phyloP scores from a whole-genome alignment of 139 green algal species.

The Zygnema circumcarinatum region DNA sequence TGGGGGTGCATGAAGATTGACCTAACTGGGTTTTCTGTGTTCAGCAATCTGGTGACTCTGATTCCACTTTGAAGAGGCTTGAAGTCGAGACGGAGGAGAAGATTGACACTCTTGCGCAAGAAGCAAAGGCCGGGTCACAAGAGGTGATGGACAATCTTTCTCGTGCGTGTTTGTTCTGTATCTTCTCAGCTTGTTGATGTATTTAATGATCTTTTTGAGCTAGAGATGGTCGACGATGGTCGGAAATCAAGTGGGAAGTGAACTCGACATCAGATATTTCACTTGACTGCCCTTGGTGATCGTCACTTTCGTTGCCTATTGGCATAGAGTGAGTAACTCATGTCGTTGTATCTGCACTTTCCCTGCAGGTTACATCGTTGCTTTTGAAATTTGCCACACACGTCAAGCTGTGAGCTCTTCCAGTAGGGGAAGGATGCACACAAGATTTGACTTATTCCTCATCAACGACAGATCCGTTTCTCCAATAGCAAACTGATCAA shows the following conservation, averaged over 20 bases:
- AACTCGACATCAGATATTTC: background rate
- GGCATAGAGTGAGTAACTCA: background rate
- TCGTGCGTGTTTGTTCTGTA: background rate
- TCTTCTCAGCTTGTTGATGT: background rate
- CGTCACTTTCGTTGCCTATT: constrained; percentile 10
- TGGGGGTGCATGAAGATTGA: too few species aligned
- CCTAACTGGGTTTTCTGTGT: too few species aligned
- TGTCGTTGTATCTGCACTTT: background rate
- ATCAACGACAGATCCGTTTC: background rate
- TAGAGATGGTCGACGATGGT: background rate
- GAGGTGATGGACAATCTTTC: constrained; percentile 19
- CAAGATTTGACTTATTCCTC: background rate
- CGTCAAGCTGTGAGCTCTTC: constrained; percentile 28
- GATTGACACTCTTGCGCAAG: constrained; percentile 34
- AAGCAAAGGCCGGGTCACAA: constrained; percentile 16
- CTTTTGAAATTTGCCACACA: constrained; percentile 45
- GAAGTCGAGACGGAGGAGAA: constrained; percentile 36
- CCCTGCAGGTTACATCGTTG: constrained; percentile 39
- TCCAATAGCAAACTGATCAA: too few species aligned
- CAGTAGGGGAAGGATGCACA: background rate
- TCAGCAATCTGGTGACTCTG: constrained; percentile 49
- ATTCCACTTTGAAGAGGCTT: constrained; percentile 44
- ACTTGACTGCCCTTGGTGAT: background rate
- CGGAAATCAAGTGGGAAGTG: background rate
- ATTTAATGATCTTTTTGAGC: constrained; percentile 32